phyloP scores from a whole-genome alignment of 2,329 filamentous ascomycete genomes.

The Nigrospora oryzae region DNA sequence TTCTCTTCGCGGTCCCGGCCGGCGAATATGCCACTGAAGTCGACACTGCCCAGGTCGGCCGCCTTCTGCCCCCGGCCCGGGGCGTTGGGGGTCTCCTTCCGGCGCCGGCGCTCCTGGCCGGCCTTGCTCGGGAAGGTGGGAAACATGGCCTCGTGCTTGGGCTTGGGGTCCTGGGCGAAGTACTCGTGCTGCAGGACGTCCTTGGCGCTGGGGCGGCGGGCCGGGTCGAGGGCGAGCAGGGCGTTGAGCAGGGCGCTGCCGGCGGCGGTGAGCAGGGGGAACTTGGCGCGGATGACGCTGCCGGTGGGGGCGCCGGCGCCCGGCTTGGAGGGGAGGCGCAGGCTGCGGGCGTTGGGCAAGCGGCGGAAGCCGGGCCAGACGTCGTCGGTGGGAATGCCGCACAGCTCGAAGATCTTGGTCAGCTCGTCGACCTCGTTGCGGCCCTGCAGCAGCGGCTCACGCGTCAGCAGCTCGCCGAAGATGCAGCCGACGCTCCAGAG shows the following conservation, averaged over 20 bases:
- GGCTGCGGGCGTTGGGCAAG: constrained; percentile 74
- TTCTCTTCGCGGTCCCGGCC: constrained; percentile 55
- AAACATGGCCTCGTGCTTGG: constrained; percentile 87
- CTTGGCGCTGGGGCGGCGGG: constrained; percentile 57
- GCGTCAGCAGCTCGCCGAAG: constrained; percentile 81
- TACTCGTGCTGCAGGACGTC: constrained; percentile 75
- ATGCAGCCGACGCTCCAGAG: constrained; percentile 97
- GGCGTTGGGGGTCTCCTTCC: constrained; percentile 70
- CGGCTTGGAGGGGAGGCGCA: constrained; percentile 51
- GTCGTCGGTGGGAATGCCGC: constrained; percentile 75
- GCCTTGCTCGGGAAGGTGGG: constrained; percentile 96
- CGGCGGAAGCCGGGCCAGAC: constrained; percentile 81
- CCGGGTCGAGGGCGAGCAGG: constrained; percentile 69
- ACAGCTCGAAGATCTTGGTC: constrained; percentile 79
- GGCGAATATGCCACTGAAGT: constrained; percentile 66
- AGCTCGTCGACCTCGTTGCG: constrained; percentile 91
- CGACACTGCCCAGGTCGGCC: constrained; percentile 43
- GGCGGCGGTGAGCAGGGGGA: constrained; percentile 71
- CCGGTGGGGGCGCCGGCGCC: constrained; percentile 25
- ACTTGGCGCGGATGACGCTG: constrained; percentile 63
- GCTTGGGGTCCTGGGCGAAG: constrained; percentile 81
- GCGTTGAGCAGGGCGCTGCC: constrained; percentile 62
- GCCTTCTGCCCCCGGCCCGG: constrained; percentile 67
- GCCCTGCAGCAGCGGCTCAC: constrained; percentile 76
- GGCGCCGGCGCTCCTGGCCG: constrained; percentile 73